Evolutionary conservation across 1,139 yeast species (phyloP), one percentile per base, ranked within the genome.

Genomic region (Lodderomyces parapsilosis): DNA sequence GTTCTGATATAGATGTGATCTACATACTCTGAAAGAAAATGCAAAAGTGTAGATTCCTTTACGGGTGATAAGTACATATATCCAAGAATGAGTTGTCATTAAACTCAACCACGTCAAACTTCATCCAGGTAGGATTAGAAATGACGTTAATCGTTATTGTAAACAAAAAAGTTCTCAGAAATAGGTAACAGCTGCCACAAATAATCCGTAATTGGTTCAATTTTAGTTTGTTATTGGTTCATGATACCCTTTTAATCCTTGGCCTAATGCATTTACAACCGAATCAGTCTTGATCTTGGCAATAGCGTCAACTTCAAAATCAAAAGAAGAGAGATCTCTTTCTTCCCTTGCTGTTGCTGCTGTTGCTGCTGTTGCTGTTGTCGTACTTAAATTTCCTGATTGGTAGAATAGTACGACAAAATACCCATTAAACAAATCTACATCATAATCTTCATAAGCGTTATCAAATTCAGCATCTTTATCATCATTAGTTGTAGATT

Each of bases 221-320:
- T 6, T 8, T 27, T 13, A 30, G 19, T 30, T 15, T 3, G 33
- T 10, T 8, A 17, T 14, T 20, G 15, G 15, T 18, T 33, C 36
- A 20, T 22, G 36, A 34, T 50, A 57, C 22, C 75, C 77, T 42
- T 57, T 49, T 40, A 74, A 60, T 3, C 76, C 77, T 31, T 56
- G 49, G 13, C 52, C 50, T 44, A 74, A 56, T 8, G 60, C 69
- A 25, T 47, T 46, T 5, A 55, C 55, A 34, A 76, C 55, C 43
- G 62, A 66, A 39, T 73, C 76, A 36, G 74, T 48, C 50, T 69
- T 71, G 46, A 66, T 60, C 45, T 76, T 67, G 20, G 80, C 81
- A 18, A 73, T 51, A 2, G 69, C 65, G 49, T 72, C 67, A 2
- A 74, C 70, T 43, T 42, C 43, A 64, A 68, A 33, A 10, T 48